Conservation (phyloP, 225 moss, liverwort and hornwort genomes). For the Thuidium tamariscinum region DNA sequence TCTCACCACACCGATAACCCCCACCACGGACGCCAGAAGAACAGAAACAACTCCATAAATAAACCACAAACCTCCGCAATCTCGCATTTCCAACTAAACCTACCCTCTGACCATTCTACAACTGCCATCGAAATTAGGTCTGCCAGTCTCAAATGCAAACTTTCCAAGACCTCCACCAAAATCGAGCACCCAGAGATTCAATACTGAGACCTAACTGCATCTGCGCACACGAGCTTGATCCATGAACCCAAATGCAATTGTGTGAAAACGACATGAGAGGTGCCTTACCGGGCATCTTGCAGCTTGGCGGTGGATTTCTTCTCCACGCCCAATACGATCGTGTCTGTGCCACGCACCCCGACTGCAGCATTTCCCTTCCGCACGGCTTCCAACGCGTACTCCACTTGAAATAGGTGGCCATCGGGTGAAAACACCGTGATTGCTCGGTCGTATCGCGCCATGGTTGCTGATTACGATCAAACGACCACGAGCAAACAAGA, state of each 20-base stretch:
- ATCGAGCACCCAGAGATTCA: background rate
- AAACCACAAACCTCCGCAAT: background rate
- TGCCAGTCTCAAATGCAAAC: background rate
- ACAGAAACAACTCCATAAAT: background rate
- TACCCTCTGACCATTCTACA: background rate
- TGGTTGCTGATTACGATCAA: background rate
- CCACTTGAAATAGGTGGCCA: slow-evolving; percentile 93
- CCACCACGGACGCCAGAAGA: background rate
- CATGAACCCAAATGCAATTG: background rate
- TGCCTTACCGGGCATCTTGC: slow-evolving; percentile 74
- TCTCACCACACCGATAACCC: background rate
- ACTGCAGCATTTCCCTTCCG: slow-evolving; percentile 89
- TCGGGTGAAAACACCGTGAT: slow-evolving; percentile 95
- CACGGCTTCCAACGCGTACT: slow-evolving; percentile 91
- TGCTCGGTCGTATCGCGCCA: slow-evolving; percentile 96
- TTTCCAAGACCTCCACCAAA: background rate
- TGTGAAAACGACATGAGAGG: background rate
- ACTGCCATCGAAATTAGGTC: background rate
- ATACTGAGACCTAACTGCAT: background rate
- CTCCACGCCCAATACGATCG: slow-evolving; percentile 88
- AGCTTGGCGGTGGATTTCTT: slow-evolving; percentile 95
- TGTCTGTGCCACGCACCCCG: slow-evolving; percentile 86
- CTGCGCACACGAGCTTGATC: background rate
- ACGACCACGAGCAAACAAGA: background rate
- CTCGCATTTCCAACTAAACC: background rate